Conservation (phyloP, 495 filamentous ascomycete genomes). For the Annulohypoxylon moriforme region DNA sequence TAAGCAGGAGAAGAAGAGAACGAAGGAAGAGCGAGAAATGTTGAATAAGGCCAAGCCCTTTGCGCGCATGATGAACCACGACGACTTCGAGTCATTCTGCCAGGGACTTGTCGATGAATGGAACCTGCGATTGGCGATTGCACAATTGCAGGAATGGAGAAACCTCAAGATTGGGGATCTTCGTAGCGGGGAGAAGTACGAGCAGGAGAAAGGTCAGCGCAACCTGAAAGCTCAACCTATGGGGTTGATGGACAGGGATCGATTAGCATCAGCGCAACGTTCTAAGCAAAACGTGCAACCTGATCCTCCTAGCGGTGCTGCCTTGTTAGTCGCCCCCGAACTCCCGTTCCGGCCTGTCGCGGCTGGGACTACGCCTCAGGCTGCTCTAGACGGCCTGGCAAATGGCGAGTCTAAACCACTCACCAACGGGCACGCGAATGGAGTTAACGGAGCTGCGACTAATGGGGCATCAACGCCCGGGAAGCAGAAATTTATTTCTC, state of each 20-base stretch:
- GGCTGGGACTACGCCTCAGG: slow-evolving; percentile 32
- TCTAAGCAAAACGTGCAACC: slow-evolving; percentile 67
- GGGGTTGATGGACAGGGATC: slow-evolving; percentile 82
- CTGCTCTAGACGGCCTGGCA: slow-evolving; percentile 35
- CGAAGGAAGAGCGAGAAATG: slow-evolving; percentile 92
- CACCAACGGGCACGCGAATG: slow-evolving; percentile 54
- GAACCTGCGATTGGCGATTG: slow-evolving; percentile 88
- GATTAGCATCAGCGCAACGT: slow-evolving; percentile 72
- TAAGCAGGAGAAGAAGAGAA: slow-evolving; percentile 89
- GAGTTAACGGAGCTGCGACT: slow-evolving; percentile 51
- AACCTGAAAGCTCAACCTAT: slow-evolving; percentile 76
- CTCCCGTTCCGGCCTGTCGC: slow-evolving; percentile 66
- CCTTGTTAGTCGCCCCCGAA: slow-evolving; percentile 79
- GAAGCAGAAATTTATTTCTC: slow-evolving; percentile 57
- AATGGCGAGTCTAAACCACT: slow-evolving; percentile 54
- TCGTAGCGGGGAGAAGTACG: slow-evolving; percentile 90
- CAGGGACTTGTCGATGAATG: slow-evolving; percentile 88
- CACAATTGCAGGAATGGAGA: slow-evolving; percentile 95
- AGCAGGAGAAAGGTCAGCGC: slow-evolving; percentile 84
- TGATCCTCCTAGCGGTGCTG: slow-evolving; percentile 77
- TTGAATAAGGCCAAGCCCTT: slow-evolving; percentile 95
- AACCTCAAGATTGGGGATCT: slow-evolving; percentile 83
- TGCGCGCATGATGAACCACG: slow-evolving; percentile 93
- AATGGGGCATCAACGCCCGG: slow-evolving; percentile 52
- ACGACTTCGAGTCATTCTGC: slow-evolving; percentile 88